A percentile compares a stretch with the other conserved stretches of the same genome.
phyloP scores from a whole-genome alignment of 2,329 filamentous ascomycete species.

The Pezizomycotina sp. region DNA sequence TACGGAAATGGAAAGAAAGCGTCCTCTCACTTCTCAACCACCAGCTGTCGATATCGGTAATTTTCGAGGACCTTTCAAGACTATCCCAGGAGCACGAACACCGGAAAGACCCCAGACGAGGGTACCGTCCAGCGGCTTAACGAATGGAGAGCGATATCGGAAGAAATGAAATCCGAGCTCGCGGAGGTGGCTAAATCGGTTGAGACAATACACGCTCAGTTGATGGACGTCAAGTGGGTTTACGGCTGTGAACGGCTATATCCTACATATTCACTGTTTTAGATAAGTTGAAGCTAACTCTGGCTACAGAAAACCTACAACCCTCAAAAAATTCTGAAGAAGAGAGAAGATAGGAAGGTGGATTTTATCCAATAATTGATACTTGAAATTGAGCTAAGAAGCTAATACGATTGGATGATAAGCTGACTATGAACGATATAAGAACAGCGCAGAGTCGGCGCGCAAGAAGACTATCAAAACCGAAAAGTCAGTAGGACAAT shows the following conservation, averaged over 20 bases:
- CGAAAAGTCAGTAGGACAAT: conserved; percentile 35
- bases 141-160: conserved; percentile 5
- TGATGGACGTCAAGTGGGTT: neutral
- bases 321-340: conserved; percentile 75
- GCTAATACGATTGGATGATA: conserved; percentile 25
- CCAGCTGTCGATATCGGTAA: conserved; percentile 12
- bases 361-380: conserved; percentile 6
- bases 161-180: conserved; percentile 16
- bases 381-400: conserved; percentile 16
- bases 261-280: neutral
- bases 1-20: conserved; percentile 11
- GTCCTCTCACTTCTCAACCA: conserved; percentile 13
- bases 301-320: too few relatives aligned
- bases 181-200: conserved; percentile 1
- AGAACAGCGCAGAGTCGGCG: conserved; percentile 51
- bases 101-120: conserved; percentile 7
- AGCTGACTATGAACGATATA: conserved; percentile 64
- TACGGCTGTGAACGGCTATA: neutral
- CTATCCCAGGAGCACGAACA: conserved; percentile 8
- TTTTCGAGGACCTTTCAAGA: conserved; percentile 7
- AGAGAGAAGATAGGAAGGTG: conserved; percentile 61
- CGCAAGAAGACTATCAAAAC: conserved; percentile 53
- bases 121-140: too few relatives aligned
- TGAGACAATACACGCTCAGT: conserved; percentile 10
- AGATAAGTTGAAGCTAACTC: too few relatives aligned